phyloP scores from a whole-genome alignment of 1,139 yeast species.

The Saccharomyces hybrid region DNA sequence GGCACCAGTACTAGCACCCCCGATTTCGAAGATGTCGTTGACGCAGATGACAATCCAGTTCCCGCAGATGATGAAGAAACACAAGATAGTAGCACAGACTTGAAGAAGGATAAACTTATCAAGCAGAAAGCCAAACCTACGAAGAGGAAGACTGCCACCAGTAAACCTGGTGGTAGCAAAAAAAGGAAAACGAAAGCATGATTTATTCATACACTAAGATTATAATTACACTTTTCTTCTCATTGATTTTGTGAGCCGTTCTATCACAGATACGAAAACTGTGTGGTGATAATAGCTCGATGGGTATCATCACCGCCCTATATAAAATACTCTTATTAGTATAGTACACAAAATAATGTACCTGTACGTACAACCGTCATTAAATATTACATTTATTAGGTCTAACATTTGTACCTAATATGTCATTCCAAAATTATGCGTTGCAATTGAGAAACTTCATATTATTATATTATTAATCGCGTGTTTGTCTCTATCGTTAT shows the following conservation, averaged over 20 bases:
- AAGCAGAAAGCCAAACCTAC: slow-evolving; percentile 39
- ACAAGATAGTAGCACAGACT: slow-evolving; percentile 32
- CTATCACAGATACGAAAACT: neutral
- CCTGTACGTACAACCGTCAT: neutral
- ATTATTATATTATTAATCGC: neutral
- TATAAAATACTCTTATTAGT: neutral
- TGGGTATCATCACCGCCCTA: neutral
- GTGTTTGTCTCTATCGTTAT: too few relatives aligned
- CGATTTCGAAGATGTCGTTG: slow-evolving; percentile 54
- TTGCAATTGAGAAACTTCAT: neutral
- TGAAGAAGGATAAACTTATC: slow-evolving; percentile 52
- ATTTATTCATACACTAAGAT: neutral
- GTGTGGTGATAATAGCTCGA: neutral
- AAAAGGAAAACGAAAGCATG: slow-evolving; percentile 20
- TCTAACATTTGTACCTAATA: neutral
- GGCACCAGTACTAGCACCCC: slow-evolving; percentile 36
- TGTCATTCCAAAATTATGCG: neutral
- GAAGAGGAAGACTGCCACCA: slow-evolving; percentile 21
- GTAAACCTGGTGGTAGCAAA: slow-evolving; percentile 18
- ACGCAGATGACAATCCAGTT: slow-evolving; percentile 57
- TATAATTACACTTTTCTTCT: neutral
- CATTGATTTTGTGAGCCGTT: neutral
- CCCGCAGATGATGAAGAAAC: slow-evolving; percentile 38
- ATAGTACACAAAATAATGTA: neutral
- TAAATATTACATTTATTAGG: neutral